A percentile compares a stretch with the other conserved stretches of the same genome.
Evolutionary conservation across 495 filamentous ascomycete genomes (phyloP).

Genomic region (Darksidea phi): DNA sequence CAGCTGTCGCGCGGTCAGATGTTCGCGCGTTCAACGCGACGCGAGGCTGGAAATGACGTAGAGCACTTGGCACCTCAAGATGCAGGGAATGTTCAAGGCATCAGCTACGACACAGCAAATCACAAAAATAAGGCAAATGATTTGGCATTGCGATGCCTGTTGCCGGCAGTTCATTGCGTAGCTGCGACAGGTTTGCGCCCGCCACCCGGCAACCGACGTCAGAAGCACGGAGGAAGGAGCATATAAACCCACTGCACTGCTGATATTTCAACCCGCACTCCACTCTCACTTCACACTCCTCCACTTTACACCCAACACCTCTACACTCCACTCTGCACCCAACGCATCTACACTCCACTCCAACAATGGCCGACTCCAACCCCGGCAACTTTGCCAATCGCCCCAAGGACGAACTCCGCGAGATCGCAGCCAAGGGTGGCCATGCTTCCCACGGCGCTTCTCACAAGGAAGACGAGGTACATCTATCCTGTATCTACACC

Average conservation of each 20-base stretch:
- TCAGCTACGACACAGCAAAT: not conserved
- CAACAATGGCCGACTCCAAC: slow-evolving; percentile 35
- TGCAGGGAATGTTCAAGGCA: not conserved
- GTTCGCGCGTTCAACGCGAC: too few species aligned
- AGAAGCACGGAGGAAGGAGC: not conserved
- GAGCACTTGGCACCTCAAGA: too few species aligned
- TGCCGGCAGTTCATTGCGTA: not conserved
- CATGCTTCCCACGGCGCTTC: slow-evolving; percentile 28
- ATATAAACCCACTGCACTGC: too few species aligned
- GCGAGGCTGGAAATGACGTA: too few species aligned
- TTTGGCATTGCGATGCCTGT: not conserved
- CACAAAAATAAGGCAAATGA: not conserved
- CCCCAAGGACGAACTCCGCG: slow-evolving; percentile 40
- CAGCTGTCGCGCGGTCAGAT: not conserved
- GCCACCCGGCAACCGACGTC: slow-evolving; percentile 2
- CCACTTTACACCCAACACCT: not conserved
- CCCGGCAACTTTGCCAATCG: slow-evolving; percentile 45
- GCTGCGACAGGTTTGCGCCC: not conserved
- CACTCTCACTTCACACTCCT: not conserved
- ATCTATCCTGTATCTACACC: too few species aligned
- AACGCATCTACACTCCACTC: not conserved
- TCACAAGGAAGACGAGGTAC: slow-evolving; percentile 6
- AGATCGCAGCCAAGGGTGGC: slow-evolving; percentile 40
- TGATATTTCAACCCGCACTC: not conserved
- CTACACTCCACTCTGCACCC: not conserved